Base-by-base conservation (phyloP, 106 monocot genomes). In the Acorus gramineus region DNA sequence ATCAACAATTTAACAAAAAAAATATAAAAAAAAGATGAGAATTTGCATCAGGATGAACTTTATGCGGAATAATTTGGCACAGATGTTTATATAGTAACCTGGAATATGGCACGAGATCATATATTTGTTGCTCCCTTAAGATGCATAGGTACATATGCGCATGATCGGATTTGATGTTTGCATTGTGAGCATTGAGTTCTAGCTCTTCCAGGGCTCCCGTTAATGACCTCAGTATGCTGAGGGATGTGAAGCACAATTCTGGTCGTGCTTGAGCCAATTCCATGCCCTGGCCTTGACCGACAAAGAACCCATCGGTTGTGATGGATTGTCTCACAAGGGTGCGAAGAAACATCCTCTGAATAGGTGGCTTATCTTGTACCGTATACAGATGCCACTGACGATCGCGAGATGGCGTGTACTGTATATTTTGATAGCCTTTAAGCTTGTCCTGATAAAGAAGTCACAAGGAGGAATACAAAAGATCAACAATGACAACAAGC, bases 321-420 rank as follows among this genome's bases (percentile, higher is more conserved):
- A 67, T 80, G 42, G 87, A 81, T 71, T 98, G 98, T 66, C 92
- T 80, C 8, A 98, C 88, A 61, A 98, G 85, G 4, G 92, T 92
- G 8, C 98, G 68, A 9, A 98, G 81, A 72, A 98, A 98, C 98
- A 98, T 92, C 67, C 98, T 87, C 65, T 81, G 92, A 52, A 84
- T 70, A 51, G 52, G 78, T 11, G 72, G 57, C 47, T 81, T 91
- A 52, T 98, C 98, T 13, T 63, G 52, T 55, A 92, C 83, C 12
- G 83, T 88, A 73, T 92, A 98, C 46, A 92, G 66, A 71, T 92
- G 98, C 98, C 98, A 98, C 67, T 98, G 98, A 4, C 98, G 80
- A 71, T 98, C 98, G 4, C 98, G 75, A 58, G 98, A 98, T 56
- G 98, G 88, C 44, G 85, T 98, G 69, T 98, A 92, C 59, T 89